Percentiles rank a stretch among this genome's conserved stretches.
phyloP scores from a whole-genome alignment of 192 early-diverging fungal species.

The Spinellus fusiger region DNA sequence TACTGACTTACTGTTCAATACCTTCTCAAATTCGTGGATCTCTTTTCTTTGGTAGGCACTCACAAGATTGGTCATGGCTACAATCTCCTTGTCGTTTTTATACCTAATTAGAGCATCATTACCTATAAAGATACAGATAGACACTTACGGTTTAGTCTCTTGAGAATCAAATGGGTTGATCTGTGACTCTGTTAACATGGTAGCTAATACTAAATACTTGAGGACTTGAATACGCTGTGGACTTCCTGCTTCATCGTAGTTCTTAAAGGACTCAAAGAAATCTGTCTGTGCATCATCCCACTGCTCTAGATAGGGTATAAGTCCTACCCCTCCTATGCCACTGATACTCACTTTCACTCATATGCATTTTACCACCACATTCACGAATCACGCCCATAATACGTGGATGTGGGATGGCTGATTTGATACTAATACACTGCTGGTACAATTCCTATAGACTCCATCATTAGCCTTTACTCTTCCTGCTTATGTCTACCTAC shows the following conservation, averaged over 20 bases:
- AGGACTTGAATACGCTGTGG: constrained; percentile 87
- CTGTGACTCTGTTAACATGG: constrained; percentile 92
- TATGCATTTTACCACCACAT: constrained; percentile 98
- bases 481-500: no score
- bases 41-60: constrained; percentile 87
- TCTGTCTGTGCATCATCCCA: constrained; percentile 91
- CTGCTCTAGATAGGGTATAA: constrained; percentile 45
- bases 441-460: constrained; percentile 64
- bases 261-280: constrained; percentile 97
- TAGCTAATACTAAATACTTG: constrained; percentile 93
- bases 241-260: constrained; percentile 95
- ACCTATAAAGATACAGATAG: background rate
- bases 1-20: constrained; percentile 46
- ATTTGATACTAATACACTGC: constrained; percentile 81
- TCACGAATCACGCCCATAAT: constrained; percentile 97
- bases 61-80: constrained; percentile 90
- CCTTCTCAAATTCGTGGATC: constrained; percentile 84
- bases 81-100: constrained; percentile 86
- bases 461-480: background rate
- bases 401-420: constrained; percentile 92
- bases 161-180: constrained; percentile 97
- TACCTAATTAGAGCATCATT: constrained; percentile 47
- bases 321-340: no score
- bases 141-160: constrained; percentile 85
- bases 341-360: constrained; percentile 75